Evolutionary conservation across 2,329 filamentous ascomycete species (phyloP), one percentile per base, ranked within the genome.

Genomic region (Epichloe bromicola): DNA sequence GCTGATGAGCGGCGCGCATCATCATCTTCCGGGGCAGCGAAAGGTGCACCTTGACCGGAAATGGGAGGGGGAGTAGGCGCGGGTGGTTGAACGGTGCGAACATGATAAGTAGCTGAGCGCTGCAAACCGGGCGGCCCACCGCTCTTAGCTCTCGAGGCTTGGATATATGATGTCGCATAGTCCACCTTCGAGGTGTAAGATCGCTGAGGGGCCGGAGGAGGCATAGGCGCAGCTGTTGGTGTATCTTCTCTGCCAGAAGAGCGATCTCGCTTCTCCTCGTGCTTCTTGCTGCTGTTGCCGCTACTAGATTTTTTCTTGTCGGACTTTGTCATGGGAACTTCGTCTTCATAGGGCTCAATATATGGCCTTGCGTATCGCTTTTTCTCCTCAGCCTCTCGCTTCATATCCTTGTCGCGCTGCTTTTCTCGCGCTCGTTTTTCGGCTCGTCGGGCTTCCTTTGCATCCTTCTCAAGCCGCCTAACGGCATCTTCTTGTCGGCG

Each of bases 231-330:
- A n/a, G 57, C 57, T n/a, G 53, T 43, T 8, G 59, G 57, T 5
- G 41, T 50, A 36, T 67, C 66, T n/a, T 69, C 66, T 15, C 62
- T 60, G 6, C 62, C 61, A 15, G 60, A 55, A 6, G 66, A 66
- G 36, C 63, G 62, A 53, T 68, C 65, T 20, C 63, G 61, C 56
- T 63, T 61, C 54, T 68, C 63, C 3, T 70, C 67, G 52, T 68
- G 61, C 57, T 68, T 69, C 54, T 66, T 70, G 57, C 62, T 65
- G 45, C 55, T 60, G 57, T 8, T 30, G 26, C 61, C 66, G 46
- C 61, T 66, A 44, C 57, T 60, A 19, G 61, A 63, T 57, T 68
- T 69, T 70, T 70, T 71, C 61, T 68, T 67, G 41, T 68, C 65
- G 0, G 62, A 56, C 55, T 62, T 64, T 49, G 57, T 47, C 3